Base-by-base conservation (phyloP, 441 rosid genomes). In the Lepidium campestre region DNA sequence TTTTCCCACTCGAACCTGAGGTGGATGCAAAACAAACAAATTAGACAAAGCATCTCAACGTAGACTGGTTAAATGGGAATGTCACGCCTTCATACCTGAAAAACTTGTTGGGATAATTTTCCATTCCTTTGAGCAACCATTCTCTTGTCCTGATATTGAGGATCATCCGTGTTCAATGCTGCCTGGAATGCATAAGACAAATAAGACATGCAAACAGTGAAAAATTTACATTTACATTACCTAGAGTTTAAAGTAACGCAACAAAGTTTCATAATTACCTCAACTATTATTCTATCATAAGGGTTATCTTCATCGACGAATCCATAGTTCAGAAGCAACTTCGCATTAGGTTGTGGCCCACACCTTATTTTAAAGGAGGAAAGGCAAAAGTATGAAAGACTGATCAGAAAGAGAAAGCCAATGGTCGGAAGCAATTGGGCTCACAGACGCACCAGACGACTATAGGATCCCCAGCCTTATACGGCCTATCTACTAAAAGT, bases 311-410 rank as follows among this genome's bases (percentile, higher is more conserved):
- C 96, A 75, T 93, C 98, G 77, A 93, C 87, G 62, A 93, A 90
- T 53, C 98, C 98, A 57, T 93, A 93, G 78, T 93, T 93, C 71
- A 93, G 77, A 80, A 93, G 98, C 90, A 93, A 68, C 66, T 80
- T 93, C 20, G 97, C 80, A 73, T 93, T 93, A 61, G 98, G 94
- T 62, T 93, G 97, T 39, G 98, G 98, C 46, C 98, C 98, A 82
- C 98, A 93, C 98, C 98, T 92, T 39, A 60, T 68, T 64, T 66
- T 39, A 48, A 19, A 68, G 48, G 19, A 67, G 23, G 17, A 29
- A 72, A 49, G 7, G 7, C 15, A 44, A 59, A 72, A 25, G 58
- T 65, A 61, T 67, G 67, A 67, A 75, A 52, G 11, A 45, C 45
- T n/a, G 18, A 25, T 68, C 54, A 41, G 61, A 70, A 53, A 62